Evolutionary conservation across 176 grass and related monocot genomes (phyloP).

Genomic region (Phragmites australis): DNA sequence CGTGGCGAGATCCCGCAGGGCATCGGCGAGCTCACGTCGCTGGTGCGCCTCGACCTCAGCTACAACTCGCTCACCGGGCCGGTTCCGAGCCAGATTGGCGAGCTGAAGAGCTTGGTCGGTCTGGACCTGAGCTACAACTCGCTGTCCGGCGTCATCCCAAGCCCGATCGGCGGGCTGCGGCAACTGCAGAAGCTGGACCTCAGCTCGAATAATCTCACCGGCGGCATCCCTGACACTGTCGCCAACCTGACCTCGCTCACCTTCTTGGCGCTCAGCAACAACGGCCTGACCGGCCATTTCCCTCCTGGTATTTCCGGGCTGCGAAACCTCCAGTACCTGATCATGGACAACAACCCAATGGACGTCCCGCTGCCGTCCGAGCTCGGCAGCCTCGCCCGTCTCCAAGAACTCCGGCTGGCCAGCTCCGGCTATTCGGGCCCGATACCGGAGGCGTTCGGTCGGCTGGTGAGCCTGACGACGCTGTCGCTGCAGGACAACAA

Average conservation of each 20-base stretch:
- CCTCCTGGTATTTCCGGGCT: slow-evolving; percentile 57
- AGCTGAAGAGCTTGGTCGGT: slow-evolving; percentile 53
- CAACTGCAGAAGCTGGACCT: slow-evolving; percentile 94
- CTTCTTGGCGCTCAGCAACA: slow-evolving; percentile 85
- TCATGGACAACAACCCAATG: slow-evolving; percentile 91
- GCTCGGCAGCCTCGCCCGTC: slow-evolving; percentile 58
- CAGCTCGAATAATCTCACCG: slow-evolving; percentile 77
- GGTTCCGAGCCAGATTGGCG: slow-evolving; percentile 52
- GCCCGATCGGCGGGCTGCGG: slow-evolving; percentile 59
- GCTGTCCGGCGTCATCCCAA: slow-evolving; percentile 64
- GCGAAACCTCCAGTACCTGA: slow-evolving; percentile 78
- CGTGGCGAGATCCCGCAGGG: slow-evolving; percentile 62
- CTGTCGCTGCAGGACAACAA: slow-evolving; percentile 82
- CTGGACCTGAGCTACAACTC: slow-evolving; percentile 92
- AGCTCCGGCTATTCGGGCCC: slow-evolving; percentile 76
- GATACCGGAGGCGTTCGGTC: slow-evolving; percentile 67
- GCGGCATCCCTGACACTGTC: slow-evolving; percentile 52
- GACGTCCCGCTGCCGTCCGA: slow-evolving; percentile 53
- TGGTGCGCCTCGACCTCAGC: slow-evolving; percentile 87
- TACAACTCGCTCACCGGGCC: slow-evolving; percentile 75
- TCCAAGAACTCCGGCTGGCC: slow-evolving; percentile 80
- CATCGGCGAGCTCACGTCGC: slow-evolving; percentile 56
- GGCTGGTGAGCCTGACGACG: slow-evolving; percentile 67
- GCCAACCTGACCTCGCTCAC: slow-evolving; percentile 56
- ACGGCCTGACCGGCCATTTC: slow-evolving; percentile 56